These are phyloP conservation scores for Camellia lanceoleosa DNA, from an alignment of 148 eudicot genomes.

Conservation along the genomic window DNA sequence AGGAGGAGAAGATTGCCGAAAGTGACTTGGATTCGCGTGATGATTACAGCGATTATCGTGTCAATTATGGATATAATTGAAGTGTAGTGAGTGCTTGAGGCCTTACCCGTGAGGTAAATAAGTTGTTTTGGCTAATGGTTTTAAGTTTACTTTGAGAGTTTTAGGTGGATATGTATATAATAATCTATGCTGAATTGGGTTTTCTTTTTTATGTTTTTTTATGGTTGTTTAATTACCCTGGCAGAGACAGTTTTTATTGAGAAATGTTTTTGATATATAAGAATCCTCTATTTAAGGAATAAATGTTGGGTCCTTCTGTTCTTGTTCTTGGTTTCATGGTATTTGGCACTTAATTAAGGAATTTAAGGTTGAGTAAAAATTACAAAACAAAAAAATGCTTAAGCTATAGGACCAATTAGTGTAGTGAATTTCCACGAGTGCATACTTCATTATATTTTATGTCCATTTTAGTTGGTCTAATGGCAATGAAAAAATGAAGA, in stretches of 20 bases:
- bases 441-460: not conserved
- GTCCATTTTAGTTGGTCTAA: not conserved
- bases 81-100: not conserved
- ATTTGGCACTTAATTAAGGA: not conserved
- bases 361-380: not conserved
- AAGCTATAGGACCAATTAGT: not conserved
- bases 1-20: slow-evolving; percentile 47
- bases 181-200: not conserved
- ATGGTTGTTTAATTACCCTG: not conserved
- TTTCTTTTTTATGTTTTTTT: not conserved
- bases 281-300: not conserved
- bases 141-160: not conserved
- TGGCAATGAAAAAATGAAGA: not conserved
- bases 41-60: slow-evolving; percentile 58
- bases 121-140: not conserved
- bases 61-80: slow-evolving; percentile 25
- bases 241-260: not conserved
- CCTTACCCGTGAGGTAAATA: not conserved
- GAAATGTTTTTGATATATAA: not conserved
- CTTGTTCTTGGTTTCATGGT: not conserved
- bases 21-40: slow-evolving; percentile 37
- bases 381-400: not conserved
- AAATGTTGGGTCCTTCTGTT: not conserved
- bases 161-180: not conserved
- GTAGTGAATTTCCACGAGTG: not conserved